phyloP scores from a whole-genome alignment of 2,329 filamentous ascomycete genomes.

The Aspergillus tanneri region DNA sequence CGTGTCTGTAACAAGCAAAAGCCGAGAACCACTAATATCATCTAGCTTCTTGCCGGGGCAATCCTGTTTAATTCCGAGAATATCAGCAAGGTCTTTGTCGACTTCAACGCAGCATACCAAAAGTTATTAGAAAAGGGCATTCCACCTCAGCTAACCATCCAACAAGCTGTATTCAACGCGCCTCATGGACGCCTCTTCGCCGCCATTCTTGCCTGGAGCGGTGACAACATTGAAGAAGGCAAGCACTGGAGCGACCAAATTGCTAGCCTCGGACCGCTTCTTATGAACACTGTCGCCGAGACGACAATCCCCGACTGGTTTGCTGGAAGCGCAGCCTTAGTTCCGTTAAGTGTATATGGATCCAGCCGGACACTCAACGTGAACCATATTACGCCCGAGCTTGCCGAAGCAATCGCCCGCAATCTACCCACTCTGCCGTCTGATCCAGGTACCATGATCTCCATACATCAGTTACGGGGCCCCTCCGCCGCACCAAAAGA shows the following conservation, averaged over 20 bases:
- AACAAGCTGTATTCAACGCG: constrained; percentile 14
- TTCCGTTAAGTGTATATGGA: constrained; percentile 9
- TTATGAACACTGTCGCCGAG: constrained; percentile 15
- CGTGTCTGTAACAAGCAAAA: not conserved
- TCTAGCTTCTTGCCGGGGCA: constrained; percentile 19
- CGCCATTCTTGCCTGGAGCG: constrained; percentile 15
- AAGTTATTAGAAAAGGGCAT: constrained; percentile 7
- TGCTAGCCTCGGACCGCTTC: constrained; percentile 10
- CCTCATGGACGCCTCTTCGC: constrained; percentile 15
- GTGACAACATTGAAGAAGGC: constrained; percentile 12
- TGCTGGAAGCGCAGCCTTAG: not conserved
- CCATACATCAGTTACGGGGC: constrained; percentile 21
- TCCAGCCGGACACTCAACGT: constrained; percentile 10
- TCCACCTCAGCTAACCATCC: constrained; percentile 13
- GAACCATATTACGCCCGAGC: constrained; percentile 4
- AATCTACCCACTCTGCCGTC: constrained; percentile 1
- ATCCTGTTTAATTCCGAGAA: constrained; percentile 19
- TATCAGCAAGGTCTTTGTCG: constrained; percentile 4
- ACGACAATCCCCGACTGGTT: constrained; percentile 16
- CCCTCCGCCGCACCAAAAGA: constrained; percentile 8
- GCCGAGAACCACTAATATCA: not conserved
- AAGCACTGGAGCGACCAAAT: constrained; percentile 18
- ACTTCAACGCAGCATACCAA: constrained; percentile 16
- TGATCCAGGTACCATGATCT: constrained; percentile 14
- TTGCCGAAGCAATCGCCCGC: constrained; percentile 10